phyloP scores from a whole-genome alignment of 805 yeast species.

The Candida manassasensis region DNA sequence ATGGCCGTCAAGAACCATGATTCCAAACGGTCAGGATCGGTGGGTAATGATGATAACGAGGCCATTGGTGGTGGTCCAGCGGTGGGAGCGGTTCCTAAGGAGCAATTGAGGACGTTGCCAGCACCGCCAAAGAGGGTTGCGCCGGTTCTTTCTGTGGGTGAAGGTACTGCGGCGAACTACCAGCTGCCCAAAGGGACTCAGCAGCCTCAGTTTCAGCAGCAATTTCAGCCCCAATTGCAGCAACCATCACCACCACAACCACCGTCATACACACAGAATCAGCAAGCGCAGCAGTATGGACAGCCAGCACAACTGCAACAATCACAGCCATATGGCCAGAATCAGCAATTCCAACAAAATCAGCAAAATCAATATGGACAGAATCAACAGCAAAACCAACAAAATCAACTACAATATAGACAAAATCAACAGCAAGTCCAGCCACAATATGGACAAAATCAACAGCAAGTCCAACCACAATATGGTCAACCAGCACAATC shows the following conservation, averaged over 20 bases:
- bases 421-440: conserved; percentile 3
- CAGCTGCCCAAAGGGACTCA: conserved; percentile 9
- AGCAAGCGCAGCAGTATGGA: conserved; percentile 5
- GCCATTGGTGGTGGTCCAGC: conserved; percentile 9
- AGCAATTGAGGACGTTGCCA: conserved; percentile 15
- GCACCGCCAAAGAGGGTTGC: conserved; percentile 38
- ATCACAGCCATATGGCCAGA: neutral
- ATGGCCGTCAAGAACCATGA: conserved; percentile 44
- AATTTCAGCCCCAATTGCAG: conserved; percentile 5
- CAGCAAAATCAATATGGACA: conserved; percentile 6
- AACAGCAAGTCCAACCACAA: conserved; percentile 3
- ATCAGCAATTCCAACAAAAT: conserved; percentile 4
- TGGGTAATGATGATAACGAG: neutral
- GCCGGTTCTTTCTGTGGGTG: conserved; percentile 16
- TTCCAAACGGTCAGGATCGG: conserved; percentile 20
- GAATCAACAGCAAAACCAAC: conserved; percentile 5
- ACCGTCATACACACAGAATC: conserved; percentile 8
- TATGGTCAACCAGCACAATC: neutral
- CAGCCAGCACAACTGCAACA: conserved; percentile 5
- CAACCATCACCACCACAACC: conserved; percentile 6
- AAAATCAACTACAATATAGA: conserved; percentile 7
- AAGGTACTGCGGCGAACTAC: conserved; percentile 14
- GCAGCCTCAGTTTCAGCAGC: conserved; percentile 8
- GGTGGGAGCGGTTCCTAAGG: conserved; percentile 13
- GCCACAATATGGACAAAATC: conserved; percentile 6